Evolutionary conservation across 352 stramenopile species (phyloP).

Genomic region (Pythium sp.): DNA sequence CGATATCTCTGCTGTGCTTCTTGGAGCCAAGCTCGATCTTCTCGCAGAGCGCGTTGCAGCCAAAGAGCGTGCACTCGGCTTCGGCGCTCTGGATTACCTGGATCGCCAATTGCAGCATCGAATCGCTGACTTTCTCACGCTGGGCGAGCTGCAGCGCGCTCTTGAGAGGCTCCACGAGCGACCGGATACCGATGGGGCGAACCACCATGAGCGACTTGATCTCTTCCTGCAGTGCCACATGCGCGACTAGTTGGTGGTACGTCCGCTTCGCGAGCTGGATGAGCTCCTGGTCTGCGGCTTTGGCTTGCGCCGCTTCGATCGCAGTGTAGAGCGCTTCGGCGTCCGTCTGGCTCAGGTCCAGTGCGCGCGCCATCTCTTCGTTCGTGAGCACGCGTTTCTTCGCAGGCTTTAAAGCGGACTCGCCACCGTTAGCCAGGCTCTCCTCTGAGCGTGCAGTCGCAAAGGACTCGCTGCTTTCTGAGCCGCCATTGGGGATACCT

Average conservation of each 20-base stretch:
- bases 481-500: background rate
- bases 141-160: conserved; percentile 44
- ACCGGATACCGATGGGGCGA: conserved; percentile 70
- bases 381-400: conserved; percentile 22
- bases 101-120: conserved; percentile 55
- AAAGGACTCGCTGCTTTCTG: background rate
- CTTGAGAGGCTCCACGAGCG: conserved; percentile 63
- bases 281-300: conserved; percentile 53
- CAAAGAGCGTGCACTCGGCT: conserved; percentile 79
- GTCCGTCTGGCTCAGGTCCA: conserved; percentile 63
- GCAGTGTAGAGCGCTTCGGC: conserved; percentile 75
- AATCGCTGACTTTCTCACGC: conserved; percentile 40
- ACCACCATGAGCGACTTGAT: conserved; percentile 69
- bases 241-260: conserved; percentile 69
- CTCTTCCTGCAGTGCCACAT: conserved; percentile 73
- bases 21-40: conserved; percentile 59
- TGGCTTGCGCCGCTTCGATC: conserved; percentile 60
- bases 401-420: background rate
- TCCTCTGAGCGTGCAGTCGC: background rate
- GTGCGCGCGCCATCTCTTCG: conserved; percentile 43
- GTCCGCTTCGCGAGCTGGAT: conserved; percentile 50
- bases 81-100: conserved; percentile 74
- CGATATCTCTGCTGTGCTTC: conserved; percentile 52
- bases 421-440: background rate
- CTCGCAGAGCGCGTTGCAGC: conserved; percentile 58